Evolutionary conservation across 495 filamentous ascomycete genomes (phyloP), one percentile per base, ranked within the genome.

Genomic region (Cryomyces antarcticus): DNA sequence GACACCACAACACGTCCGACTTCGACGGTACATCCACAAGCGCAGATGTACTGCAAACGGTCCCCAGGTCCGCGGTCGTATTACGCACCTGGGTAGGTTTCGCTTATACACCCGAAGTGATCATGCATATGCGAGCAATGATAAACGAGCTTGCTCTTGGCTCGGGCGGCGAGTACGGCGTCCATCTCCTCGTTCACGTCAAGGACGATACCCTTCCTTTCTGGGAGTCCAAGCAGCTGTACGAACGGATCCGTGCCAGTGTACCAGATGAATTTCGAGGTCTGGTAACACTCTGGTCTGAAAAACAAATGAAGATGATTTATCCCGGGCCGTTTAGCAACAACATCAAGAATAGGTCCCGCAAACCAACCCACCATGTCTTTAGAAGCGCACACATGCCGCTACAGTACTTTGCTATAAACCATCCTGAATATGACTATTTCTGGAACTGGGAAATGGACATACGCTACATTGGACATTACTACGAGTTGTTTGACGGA

Each of bases 381-480:
- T 56, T 64, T 53, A 47, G 63, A 47, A 45, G 51, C 51, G 51
- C 62, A 38, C 48, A 55, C 52, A 65, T 59, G 47, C 43, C 71
- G 4, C 48, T 74, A 46, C 71, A 74, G 49, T 69, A 70, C 60
- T 70, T 75, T 45, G 58, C 69, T 30, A 68, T 72, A 41, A 52
- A 68, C 37, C 66, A 70, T 42, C 68, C 65, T 39, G 69, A 74
- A 43, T 75, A 72, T 47, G 71, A 75, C 49, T 71, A 68, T 55
- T 61, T 66, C 52, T 75, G 71, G 71, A 72, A 75, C 48, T 63
- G 70, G 62, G 71, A 75, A 57, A 70, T 75, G 63, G 71, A 75
- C 58, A 52, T 72, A 46, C 62, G 71, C 39, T 70, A 71, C 53
- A 62, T 58, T 27, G 71, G 71, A 39, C 66, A 74, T 54, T 67